Evolutionary conservation across 306 rosid genomes (phyloP), one percentile per base, ranked within the genome.

Genomic region (Cicer pinnatifidum): DNA sequence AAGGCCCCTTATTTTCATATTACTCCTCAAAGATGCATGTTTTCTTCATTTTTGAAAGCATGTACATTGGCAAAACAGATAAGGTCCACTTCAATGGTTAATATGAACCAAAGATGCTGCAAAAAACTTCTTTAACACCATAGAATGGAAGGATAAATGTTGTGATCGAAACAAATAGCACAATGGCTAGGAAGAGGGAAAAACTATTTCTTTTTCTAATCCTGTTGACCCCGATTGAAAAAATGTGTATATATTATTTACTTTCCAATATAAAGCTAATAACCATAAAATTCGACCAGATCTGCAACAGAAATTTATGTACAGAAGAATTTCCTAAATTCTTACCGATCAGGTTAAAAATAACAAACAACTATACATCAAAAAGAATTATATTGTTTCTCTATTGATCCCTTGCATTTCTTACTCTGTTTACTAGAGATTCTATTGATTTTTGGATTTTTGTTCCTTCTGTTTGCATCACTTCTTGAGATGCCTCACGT

Each of bases 401-500:
- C 62, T 82, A 84, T 54, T 82, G 84, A 61, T 69, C 75, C 67
- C 80, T 84, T 78, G 81, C 56, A 82, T 86, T 89, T 83, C 85
- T 86, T 64, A 84, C 67, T 71, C 89, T 84, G 52, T 72, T 60
- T 80, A 88, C 50, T 17, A 89, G 73, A 57, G 91, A 84, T 71
- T 91, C 92, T 6, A 85, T 53, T 13, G 96, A 86, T 20, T 82
- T 79, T 38, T 85, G 89, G 75, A 89, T 77, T 80, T 80, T 85
- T 48, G 80, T 85, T 84, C 92, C 79, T 75, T 89, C 90, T 62
- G 82, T 72, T 65, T 62, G 85, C 59, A 77, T 81, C 63, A 73
- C 86, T 16, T 60, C 77, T 67, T 82, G 83, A 73, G 93, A 86
- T 17, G 82, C 81, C 72, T 75, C 85, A 11, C 38, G 93, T 50